phyloP scores from a whole-genome alignment of 371 early-diverging fungal genomes.

The Syncephalastrum monosporum region DNA sequence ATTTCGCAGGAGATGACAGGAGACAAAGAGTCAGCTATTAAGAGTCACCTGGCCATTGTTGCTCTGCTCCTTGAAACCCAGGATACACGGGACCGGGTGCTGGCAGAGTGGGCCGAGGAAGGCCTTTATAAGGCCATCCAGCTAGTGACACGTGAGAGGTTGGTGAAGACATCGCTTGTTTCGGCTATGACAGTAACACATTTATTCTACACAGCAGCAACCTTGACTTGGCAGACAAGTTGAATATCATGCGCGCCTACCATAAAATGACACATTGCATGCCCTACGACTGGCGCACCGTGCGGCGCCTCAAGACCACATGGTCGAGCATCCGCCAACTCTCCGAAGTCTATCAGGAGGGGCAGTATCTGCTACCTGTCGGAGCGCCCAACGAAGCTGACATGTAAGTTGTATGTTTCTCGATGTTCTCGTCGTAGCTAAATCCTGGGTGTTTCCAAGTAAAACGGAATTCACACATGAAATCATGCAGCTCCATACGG shows the following conservation, averaged over 20 bases:
- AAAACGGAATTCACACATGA: slow-evolving; percentile 40
- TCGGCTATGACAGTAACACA: too few species aligned
- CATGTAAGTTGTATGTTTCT: too few species aligned
- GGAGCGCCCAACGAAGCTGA: too few species aligned
- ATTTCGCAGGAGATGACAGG: slow-evolving; percentile 16
- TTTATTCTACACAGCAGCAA: too few species aligned
- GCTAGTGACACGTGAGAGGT: not conserved
- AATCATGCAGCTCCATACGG: slow-evolving; percentile 53
- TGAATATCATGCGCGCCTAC: slow-evolving; percentile 56
- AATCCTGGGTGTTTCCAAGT: not conserved
- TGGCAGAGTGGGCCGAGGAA: slow-evolving; percentile 68
- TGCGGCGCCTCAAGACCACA: slow-evolving; percentile 4
- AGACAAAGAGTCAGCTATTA: slow-evolving; percentile 44
- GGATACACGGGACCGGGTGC: slow-evolving; percentile 39
- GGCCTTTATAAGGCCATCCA: slow-evolving; percentile 64
- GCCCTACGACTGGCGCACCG: slow-evolving; percentile 3
- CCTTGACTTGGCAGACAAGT: slow-evolving; percentile 15
- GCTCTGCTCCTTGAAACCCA: slow-evolving; percentile 35
- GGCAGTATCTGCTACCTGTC: slow-evolving; percentile 15
- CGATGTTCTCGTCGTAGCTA: too few species aligned
- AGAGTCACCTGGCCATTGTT: slow-evolving; percentile 50
- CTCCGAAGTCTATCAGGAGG: slow-evolving; percentile 27
- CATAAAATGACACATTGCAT: slow-evolving; percentile 33
- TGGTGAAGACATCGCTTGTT: too few species aligned
- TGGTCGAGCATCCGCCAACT: slow-evolving; percentile 1